These are phyloP conservation scores for Monosporascus sp. DNA, from an alignment of 2,329 filamentous ascomycete genomes.

Conservation along the genomic window DNA sequence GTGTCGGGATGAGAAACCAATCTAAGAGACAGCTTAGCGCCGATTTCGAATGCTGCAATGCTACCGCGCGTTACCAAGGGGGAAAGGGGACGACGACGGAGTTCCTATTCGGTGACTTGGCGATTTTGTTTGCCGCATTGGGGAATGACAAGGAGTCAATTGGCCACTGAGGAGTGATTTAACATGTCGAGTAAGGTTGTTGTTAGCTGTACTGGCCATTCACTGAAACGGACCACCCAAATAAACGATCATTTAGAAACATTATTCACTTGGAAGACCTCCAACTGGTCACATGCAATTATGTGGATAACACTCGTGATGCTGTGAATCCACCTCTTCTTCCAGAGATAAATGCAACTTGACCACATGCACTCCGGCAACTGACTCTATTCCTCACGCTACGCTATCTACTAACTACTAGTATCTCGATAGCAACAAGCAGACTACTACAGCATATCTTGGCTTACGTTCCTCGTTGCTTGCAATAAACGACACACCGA, in stretches of 20 bases:
- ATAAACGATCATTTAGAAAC: background rate
- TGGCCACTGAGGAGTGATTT: background rate
- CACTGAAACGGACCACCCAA: background rate
- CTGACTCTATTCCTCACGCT: background rate
- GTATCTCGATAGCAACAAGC: background rate
- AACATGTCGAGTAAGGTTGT: background rate
- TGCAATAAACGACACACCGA: background rate
- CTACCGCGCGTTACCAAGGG: background rate
- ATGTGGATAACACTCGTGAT: too few species aligned
- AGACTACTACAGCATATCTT: background rate
- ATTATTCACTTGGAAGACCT: background rate
- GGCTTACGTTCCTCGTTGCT: background rate
- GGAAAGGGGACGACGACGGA: background rate
- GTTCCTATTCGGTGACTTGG: background rate
- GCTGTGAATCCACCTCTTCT: background rate
- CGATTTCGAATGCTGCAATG: background rate
- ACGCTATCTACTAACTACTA: too few species aligned
- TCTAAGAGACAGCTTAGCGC: background rate
- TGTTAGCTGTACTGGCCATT: background rate
- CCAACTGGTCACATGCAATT: too few species aligned
- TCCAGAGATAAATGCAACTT: background rate
- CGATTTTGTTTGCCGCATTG: background rate
- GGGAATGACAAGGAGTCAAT: background rate
- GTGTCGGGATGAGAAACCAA: background rate
- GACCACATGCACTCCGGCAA: background rate